phyloP scores from a whole-genome alignment of 805 yeast species.

The Candida mattraensis region DNA sequence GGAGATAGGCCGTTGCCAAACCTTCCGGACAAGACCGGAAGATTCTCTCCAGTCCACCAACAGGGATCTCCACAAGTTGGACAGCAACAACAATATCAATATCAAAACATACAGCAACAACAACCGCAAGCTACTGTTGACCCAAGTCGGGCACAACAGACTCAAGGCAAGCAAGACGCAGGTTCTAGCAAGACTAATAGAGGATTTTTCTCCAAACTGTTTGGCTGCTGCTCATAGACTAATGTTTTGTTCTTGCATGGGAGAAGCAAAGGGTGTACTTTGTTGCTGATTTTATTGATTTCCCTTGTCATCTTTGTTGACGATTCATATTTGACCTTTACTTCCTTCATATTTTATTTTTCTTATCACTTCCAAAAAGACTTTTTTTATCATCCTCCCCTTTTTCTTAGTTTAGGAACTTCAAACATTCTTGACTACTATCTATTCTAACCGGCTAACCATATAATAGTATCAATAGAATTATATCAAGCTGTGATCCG shows the following conservation, averaged over 20 bases:
- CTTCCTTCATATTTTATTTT: too few relatives aligned
- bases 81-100: slow-evolving; percentile 19
- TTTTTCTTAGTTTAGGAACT: too few relatives aligned
- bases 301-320: too few relatives aligned
- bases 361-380: too few relatives aligned
- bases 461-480: too few relatives aligned
- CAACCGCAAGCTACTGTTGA: slow-evolving; percentile 26
- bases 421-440: too few relatives aligned
- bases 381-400: too few relatives aligned
- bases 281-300: neutral
- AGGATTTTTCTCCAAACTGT: slow-evolving; percentile 29
- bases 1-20: slow-evolving; percentile 37
- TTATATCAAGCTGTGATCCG: too few relatives aligned
- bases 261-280: too few relatives aligned
- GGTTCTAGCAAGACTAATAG: slow-evolving; percentile 21
- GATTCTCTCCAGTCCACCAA: slow-evolving; percentile 22
- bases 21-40: slow-evolving; percentile 30
- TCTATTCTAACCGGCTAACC: too few relatives aligned
- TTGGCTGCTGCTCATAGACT: slow-evolving; percentile 22
- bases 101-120: slow-evolving; percentile 20
- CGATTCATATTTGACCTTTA: too few relatives aligned
- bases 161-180: slow-evolving; percentile 17
- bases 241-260: slow-evolving; percentile 1
- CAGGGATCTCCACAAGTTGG: slow-evolving; percentile 13
- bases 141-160: slow-evolving; percentile 16